Evolutionary conservation across 306 rosid species (phyloP).

Genomic region (Begonia loranthoides): DNA sequence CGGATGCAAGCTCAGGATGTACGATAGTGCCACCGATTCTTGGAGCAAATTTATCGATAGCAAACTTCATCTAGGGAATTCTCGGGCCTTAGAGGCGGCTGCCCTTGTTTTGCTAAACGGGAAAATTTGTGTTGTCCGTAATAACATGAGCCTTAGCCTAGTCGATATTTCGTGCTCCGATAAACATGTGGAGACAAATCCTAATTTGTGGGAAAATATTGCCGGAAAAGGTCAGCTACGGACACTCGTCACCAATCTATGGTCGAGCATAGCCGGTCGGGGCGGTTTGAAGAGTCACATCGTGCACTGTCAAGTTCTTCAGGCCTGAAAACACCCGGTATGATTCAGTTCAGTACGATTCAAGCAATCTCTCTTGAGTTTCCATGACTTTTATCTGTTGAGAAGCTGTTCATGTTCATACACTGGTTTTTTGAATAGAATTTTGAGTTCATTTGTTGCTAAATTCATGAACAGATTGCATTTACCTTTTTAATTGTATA

Average conservation of each 20-base stretch:
- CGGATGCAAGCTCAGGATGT: slow-evolving; percentile 89
- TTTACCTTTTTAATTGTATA: slow-evolving; percentile 39
- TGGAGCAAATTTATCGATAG: slow-evolving; percentile 94
- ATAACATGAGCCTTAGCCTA: slow-evolving; percentile 93
- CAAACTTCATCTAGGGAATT: slow-evolving; percentile 86
- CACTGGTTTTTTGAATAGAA: slow-evolving; percentile 34
- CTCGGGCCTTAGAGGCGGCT: slow-evolving; percentile 86
- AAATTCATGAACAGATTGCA: slow-evolving; percentile 43
- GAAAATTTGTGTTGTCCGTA: slow-evolving; percentile 91
- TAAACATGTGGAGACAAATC: slow-evolving; percentile 65
- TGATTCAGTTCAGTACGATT: background rate
- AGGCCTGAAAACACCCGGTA: slow-evolving; percentile 35
- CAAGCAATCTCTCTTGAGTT: background rate
- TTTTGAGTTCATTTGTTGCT: slow-evolving; percentile 30
- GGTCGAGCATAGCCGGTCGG: slow-evolving; percentile 89
- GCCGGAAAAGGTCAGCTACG: slow-evolving; percentile 79
- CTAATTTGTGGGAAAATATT: slow-evolving; percentile 91
- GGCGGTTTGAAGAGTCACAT: slow-evolving; percentile 90
- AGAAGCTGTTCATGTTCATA: slow-evolving; percentile 16
- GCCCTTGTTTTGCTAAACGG: slow-evolving; percentile 92
- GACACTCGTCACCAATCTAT: slow-evolving; percentile 69
- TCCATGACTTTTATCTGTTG: slow-evolving; percentile 11
- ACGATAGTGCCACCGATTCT: slow-evolving; percentile 61
- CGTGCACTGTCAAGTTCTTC: slow-evolving; percentile 97
- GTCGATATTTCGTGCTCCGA: slow-evolving; percentile 70